Evolutionary conservation across 2,329 filamentous ascomycete species (phyloP).

Genomic region (Penicillium griseofulvum): DNA sequence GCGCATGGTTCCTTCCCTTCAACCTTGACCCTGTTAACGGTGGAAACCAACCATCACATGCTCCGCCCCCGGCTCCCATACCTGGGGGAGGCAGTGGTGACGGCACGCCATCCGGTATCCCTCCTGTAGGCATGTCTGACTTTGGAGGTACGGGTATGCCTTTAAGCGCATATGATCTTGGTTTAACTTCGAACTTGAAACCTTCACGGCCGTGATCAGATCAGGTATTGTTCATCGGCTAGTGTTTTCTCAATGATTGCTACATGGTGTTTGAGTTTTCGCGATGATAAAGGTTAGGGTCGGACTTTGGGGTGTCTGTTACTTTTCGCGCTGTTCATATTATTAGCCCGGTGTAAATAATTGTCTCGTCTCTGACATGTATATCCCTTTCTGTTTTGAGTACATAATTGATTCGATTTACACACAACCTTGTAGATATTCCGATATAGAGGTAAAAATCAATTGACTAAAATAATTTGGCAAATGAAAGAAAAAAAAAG

Average conservation of each 20-base stretch:
- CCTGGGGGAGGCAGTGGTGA: constrained; percentile 11
- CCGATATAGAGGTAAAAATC: no score
- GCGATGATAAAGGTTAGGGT: constrained; percentile 5
- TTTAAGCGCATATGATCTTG: constrained; percentile 29
- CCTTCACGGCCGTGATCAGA: constrained; percentile 12
- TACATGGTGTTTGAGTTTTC: constrained; percentile 13
- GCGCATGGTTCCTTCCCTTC: constrained; percentile 90
- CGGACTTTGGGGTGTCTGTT: constrained; percentile 7
- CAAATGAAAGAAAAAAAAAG: constrained; percentile 18
- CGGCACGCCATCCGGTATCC: not conserved
- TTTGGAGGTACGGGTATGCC: constrained; percentile 24
- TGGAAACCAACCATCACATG: constrained; percentile 6
- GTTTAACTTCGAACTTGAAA: constrained; percentile 22
- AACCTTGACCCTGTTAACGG: constrained; percentile 68
- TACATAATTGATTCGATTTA: no score
- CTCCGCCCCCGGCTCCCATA: constrained; percentile 9
- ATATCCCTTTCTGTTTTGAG: not conserved
- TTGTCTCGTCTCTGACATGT: not conserved
- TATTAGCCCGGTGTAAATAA: not conserved
- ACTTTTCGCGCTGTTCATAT: not conserved
- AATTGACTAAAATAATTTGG: not conserved
- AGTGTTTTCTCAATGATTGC: constrained; percentile 10
- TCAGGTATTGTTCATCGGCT: not conserved
- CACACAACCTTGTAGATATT: not conserved
- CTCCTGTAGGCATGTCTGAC: constrained; percentile 19